Percentiles rank a stretch among this genome's conserved stretches.
Conservation (phyloP, 768 basidiomycete genomes). For the Collybia sordida region DNA sequence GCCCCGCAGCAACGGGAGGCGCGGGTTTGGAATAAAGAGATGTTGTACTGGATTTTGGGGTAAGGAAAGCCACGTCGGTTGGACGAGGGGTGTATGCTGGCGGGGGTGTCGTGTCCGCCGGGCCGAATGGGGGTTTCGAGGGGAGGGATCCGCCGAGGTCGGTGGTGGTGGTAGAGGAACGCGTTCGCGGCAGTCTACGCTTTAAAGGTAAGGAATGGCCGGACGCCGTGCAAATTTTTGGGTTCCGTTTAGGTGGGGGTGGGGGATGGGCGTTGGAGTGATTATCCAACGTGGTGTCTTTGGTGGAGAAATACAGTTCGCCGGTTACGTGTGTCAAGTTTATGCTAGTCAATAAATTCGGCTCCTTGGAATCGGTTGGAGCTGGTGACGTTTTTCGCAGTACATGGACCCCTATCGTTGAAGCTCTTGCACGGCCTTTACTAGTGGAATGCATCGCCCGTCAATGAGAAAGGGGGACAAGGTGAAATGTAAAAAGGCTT, state of each 20-base stretch:
- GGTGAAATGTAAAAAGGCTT: no score
- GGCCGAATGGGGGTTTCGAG: constrained; percentile 19
- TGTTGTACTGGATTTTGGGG: constrained; percentile 21
- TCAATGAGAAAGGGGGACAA: no score
- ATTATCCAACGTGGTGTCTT: no score
- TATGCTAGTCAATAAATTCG: not conserved
- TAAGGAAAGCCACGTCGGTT: constrained; percentile 13
- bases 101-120: constrained; percentile 21
- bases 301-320: no score
- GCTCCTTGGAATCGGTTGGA: not conserved
- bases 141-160: constrained; percentile 11
- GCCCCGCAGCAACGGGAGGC: constrained; percentile 1
- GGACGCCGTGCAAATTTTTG: not conserved
- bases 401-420: not conserved
- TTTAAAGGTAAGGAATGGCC: not conserved
- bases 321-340: not conserved
- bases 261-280: not conserved
- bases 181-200: constrained; percentile 10
- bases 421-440: not conserved
- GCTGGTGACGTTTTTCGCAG: not conserved
- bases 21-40: constrained; percentile 16
- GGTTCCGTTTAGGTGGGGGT: not conserved
- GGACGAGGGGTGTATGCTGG: constrained; percentile 11
- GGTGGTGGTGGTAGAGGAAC: constrained; percentile 11
- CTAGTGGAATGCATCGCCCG: not conserved